A percentile compares a stretch with the other conserved stretches of the same genome.
phyloP scores from a whole-genome alignment of 306 rosid genomes.

The Pterocarpus macrocarpus region DNA sequence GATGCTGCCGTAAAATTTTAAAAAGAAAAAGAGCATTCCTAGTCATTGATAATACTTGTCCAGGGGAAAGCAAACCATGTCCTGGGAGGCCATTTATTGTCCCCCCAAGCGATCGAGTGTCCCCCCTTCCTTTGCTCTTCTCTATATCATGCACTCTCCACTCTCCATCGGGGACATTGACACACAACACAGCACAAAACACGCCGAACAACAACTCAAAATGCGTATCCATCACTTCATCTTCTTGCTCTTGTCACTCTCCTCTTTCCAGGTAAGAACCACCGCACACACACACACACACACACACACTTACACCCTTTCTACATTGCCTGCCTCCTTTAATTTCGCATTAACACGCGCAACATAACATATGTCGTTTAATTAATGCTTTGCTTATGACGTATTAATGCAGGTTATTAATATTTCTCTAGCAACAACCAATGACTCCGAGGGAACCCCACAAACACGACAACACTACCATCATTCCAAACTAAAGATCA shows the following conservation, averaged over 20 bases:
- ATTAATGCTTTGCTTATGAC: neutral
- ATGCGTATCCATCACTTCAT: slow-evolving; percentile 53
- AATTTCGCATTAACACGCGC: too few species aligned
- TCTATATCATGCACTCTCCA: slow-evolving; percentile 19
- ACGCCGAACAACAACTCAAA: slow-evolving; percentile 19
- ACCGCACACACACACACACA: neutral
- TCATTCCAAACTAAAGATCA: slow-evolving; percentile 20
- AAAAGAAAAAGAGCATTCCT: slow-evolving; percentile 3
- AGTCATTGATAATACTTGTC: slow-evolving; percentile 39
- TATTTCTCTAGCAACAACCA: slow-evolving; percentile 40
- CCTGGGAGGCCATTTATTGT: slow-evolving; percentile 32
- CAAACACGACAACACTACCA: neutral
- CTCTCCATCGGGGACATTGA: neutral
- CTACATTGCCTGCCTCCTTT: neutral
- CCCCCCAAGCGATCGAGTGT: slow-evolving; percentile 16
- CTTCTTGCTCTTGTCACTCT: slow-evolving; percentile 62
- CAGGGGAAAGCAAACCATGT: slow-evolving; percentile 45
- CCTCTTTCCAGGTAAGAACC: slow-evolving; percentile 62
- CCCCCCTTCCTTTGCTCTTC: slow-evolving; percentile 2
- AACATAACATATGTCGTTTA: neutral
- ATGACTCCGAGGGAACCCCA: neutral
- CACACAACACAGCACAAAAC: neutral
- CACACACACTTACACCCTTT: neutral
- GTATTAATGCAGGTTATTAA: slow-evolving; percentile 52
- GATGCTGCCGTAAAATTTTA: neutral